These are phyloP conservation scores for Metschnikowia aberdeeniae DNA, from an alignment of 805 yeast species.

Conservation along the genomic window DNA sequence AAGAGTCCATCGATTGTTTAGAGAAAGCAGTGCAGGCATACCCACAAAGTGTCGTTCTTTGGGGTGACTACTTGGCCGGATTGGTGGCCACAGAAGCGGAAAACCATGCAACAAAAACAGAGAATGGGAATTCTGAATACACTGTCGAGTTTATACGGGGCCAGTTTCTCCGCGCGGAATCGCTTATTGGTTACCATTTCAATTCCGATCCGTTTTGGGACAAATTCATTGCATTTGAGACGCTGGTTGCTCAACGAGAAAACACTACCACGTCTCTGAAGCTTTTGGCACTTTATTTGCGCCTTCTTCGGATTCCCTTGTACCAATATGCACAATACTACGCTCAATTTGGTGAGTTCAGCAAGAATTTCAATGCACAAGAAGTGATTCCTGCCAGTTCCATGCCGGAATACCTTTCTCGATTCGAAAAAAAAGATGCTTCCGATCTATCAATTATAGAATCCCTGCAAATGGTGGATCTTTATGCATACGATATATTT, in stretches of 20 bases:
- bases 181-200: slow-evolving; percentile 64
- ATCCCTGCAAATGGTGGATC: slow-evolving; percentile 39
- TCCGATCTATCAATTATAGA: slow-evolving; percentile 34
- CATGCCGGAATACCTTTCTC: slow-evolving; percentile 20
- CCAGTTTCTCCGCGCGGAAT: slow-evolving; percentile 47
- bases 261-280: slow-evolving; percentile 21
- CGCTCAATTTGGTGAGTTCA: slow-evolving; percentile 42
- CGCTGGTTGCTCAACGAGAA: neutral
- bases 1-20: slow-evolving; percentile 45
- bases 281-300: slow-evolving; percentile 36
- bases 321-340: slow-evolving; percentile 84
- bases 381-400: slow-evolving; percentile 20
- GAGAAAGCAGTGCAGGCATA: slow-evolving; percentile 36
- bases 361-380: slow-evolving; percentile 28
- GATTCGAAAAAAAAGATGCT: slow-evolving; percentile 19
- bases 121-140: slow-evolving; percentile 18
- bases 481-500: slow-evolving; percentile 42
- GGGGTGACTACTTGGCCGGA: slow-evolving; percentile 64
- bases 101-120: slow-evolving; percentile 6
- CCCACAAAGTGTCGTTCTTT: slow-evolving; percentile 60
- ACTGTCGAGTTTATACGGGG: slow-evolving; percentile 28
- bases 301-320: slow-evolving; percentile 58
- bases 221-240: slow-evolving; percentile 53
- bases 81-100: slow-evolving; percentile 20
- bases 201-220: slow-evolving; percentile 84